Evolutionary conservation across 2,329 filamentous ascomycete genomes (phyloP).

Genomic region (Chalaropsis ovoidea): DNA sequence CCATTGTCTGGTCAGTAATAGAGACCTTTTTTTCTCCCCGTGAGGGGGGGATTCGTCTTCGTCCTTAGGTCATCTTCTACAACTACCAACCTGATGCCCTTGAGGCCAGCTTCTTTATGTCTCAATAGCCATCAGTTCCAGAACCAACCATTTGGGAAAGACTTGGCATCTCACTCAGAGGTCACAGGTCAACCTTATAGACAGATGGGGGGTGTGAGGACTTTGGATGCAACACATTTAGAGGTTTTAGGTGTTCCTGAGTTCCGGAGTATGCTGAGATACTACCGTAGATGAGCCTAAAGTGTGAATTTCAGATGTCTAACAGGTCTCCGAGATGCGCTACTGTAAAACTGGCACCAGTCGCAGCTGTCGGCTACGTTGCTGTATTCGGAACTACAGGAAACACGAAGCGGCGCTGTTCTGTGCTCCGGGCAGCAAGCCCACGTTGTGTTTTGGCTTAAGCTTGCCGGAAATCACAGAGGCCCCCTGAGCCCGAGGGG

Average conservation of each 20-base stretch:
- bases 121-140: not conserved
- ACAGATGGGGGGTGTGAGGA: not conserved
- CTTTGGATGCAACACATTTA: not conserved
- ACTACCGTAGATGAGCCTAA: not conserved
- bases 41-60: not conserved
- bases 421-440: not conserved
- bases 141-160: not conserved
- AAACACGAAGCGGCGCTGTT: constrained; percentile 12
- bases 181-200: not conserved
- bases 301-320: not conserved
- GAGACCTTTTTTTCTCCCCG: not conserved
- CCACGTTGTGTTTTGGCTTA: not conserved
- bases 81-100: not conserved
- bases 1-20: not conserved
- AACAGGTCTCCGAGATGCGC: not conserved
- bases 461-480: not conserved
- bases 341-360: not conserved
- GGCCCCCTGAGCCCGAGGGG: constrained; percentile 5
- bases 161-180: not conserved
- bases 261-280: not conserved
- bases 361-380: not conserved
- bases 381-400: not conserved
- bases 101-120: not conserved
- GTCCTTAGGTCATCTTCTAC: not conserved
- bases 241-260: not conserved